Base-by-base conservation (phyloP, 2,329 filamentous ascomycete genomes). In the Colletotrichum brevisporum region DNA sequence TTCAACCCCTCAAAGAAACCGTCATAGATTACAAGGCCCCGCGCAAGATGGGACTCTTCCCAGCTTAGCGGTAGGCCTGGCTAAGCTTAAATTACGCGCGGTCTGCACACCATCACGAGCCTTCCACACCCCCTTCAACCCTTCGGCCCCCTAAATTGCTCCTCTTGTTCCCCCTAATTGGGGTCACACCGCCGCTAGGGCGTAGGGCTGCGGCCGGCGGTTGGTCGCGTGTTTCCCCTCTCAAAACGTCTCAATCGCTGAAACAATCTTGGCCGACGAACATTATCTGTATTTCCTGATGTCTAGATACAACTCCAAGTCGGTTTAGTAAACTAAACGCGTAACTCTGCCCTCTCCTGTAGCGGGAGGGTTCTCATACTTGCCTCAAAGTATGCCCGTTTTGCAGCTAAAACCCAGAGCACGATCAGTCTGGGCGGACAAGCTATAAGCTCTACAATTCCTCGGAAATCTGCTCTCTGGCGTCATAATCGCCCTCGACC, bases 401-500 rank as follows among this genome's bases (percentile, higher is more conserved):
- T 18, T 24, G 18, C 31, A 36, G 9, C 26, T 12, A 9, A 43
- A 15, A 5, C 41, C 15, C 36, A n/a, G 45, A 16, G 18, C n/a
- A n/a, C n/a, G n/a, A 21, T 4, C 10, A 24, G 39, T 3, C 16
- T 13, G 41, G 13, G 16, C 31, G 9, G 10, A 36, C 31, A n/a
- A 43, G 13, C 39, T n/a, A 36, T n/a, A 1, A 6, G 15, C 60
- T 31, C 27, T 8, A 67, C 56, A 69, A 36, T 27, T 69, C 62
- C 21, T 66, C 62, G 5, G 6, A 61, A 26, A 41, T 21, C 45
- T 48, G 67, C 45, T 27, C 55, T 16, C 5, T 1, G 10, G 8
- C 50, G 21, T 72, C 67, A n/a, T 72, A 63, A 31, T 58, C 62
- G 6, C 53, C 63, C 2, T 67, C 67, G 4, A 50, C 72, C 3